Base-by-base conservation (phyloP, 495 filamentous ascomycete genomes). In the Xylaria scruposa region DNA sequence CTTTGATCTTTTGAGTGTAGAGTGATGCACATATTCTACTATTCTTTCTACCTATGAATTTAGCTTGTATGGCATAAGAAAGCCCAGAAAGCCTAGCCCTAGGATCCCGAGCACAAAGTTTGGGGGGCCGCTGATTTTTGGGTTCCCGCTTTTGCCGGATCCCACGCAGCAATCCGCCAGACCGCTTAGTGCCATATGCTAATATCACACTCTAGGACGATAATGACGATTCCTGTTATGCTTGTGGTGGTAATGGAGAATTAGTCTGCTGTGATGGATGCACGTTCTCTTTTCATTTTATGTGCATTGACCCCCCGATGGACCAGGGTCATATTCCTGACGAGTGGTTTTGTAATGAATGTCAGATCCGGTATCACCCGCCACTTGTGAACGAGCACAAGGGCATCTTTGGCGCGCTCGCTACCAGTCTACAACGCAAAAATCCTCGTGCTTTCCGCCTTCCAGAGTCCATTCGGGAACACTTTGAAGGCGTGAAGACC, bases 211-310 rank as follows among this genome's bases (percentile, higher is more conserved):
- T 38, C 70, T 83, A 90, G 83, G 88, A 92, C 75, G 92, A 97
- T 61, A 97, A 97, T 78, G 92, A 94, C 73, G 96, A 99, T 74
- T 89, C 91, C 75, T 99, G 96, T 82, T 87, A 88, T 61, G 86
- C 93, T 12, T 99, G 96, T 81, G 89, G 90, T 74, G 89, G 90
- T 51, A 91, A 88, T 66, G 96, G 96, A n/a, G 86, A 91, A 65
- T 84, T 99, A 33, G 83, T 98, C 70, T 97, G 95, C 82, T 99
- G 96, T 80, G 96, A 98, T 80, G 91, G 91, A 60, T 99, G 96
- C 83, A 86, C 88, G 21, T 89, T 91, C 58, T 92, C 94, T 0
- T 97, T 94, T 81, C 96, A 99, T 79, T 93, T 94, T 77, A 84
- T 84, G 56, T 99, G 96, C 79, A 84, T 94, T 56, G 90, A 95